These are phyloP conservation scores for Wickerhamiella nectarea DNA, from an alignment of 805 yeast genomes.

Conservation along the genomic window DNA sequence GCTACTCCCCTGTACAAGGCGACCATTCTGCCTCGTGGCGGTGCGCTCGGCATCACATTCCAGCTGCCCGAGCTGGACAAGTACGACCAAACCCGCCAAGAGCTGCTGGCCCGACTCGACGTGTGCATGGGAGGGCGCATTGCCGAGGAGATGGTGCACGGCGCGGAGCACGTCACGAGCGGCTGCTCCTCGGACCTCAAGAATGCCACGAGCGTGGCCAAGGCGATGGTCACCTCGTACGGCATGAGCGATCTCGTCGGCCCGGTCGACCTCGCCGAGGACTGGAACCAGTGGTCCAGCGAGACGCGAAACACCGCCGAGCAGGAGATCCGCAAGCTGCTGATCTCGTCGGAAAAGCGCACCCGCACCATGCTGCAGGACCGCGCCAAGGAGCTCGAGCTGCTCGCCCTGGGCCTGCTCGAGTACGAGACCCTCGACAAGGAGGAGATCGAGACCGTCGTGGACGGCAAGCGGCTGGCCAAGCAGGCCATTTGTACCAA, in stretches of 20 bases:
- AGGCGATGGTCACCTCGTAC: constrained; percentile 92
- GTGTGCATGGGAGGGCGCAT: constrained; percentile 99
- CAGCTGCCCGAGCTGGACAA: constrained; percentile 98
- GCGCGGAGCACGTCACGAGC: constrained; percentile 81
- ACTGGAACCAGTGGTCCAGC: constrained; percentile 93
- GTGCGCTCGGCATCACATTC: constrained; percentile 93
- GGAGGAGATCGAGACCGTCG: constrained; percentile 78
- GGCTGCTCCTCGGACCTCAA: constrained; percentile 90
- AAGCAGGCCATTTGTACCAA: constrained; percentile 61
- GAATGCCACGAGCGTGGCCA: constrained; percentile 81
- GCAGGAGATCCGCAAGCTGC: constrained; percentile 67
- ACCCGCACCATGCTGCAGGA: constrained; percentile 54
- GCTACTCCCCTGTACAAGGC: constrained; percentile 95
- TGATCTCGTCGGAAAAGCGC: constrained; percentile 66
- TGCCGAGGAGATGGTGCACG: constrained; percentile 88
- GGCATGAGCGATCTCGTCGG: constrained; percentile 95
- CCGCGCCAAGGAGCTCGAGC: constrained; percentile 54
- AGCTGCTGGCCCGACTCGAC: constrained; percentile 81
- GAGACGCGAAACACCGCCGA: constrained; percentile 82
- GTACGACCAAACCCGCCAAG: constrained; percentile 79
- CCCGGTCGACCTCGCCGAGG: constrained; percentile 76
- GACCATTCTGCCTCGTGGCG: constrained; percentile 89
- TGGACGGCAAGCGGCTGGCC: constrained; percentile 55
- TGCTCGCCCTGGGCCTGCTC: constrained; percentile 83
- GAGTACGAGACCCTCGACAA: constrained; percentile 91